Conservation (phyloP, 371 early-diverging fungal genomes). For the Mortierella sp. region DNA sequence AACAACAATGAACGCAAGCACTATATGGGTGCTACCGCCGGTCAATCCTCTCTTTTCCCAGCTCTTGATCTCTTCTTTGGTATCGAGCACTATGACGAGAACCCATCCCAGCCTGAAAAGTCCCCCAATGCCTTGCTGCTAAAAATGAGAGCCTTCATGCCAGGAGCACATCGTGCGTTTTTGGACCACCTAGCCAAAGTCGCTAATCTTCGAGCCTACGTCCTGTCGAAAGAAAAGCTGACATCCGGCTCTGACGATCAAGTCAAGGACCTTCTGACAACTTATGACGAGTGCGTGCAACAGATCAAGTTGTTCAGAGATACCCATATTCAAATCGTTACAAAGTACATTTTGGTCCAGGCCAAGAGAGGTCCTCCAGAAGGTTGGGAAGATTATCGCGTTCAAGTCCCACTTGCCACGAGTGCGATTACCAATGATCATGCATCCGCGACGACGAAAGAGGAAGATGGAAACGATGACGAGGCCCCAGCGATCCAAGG, state of each 20-base stretch:
- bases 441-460: too few relatives aligned
- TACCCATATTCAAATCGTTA: constrained; percentile 89
- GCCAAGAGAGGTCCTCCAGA: constrained; percentile 75
- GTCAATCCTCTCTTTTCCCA: constrained; percentile 91
- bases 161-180: constrained; percentile 81
- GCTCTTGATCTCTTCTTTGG: constrained; percentile 88
- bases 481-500: constrained; percentile 23
- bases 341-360: constrained; percentile 88
- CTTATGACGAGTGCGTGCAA: constrained; percentile 79
- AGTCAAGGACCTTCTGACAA: constrained; percentile 42
- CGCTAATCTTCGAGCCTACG: constrained; percentile 62
- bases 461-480: constrained; percentile 1
- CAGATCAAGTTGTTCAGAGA: constrained; percentile 87
- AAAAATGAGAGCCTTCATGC: constrained; percentile 92
- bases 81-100: constrained; percentile 77
- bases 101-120: constrained; percentile 23
- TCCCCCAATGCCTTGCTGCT: constrained; percentile 55
- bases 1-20: constrained; percentile 68
- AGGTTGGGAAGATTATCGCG: constrained; percentile 47
- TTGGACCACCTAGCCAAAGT: constrained; percentile 74
- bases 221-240: constrained; percentile 55
- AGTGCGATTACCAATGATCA: too few relatives aligned
- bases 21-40: constrained; percentile 86
- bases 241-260: constrained; percentile 15
- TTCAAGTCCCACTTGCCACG: constrained; percentile 20